Base-by-base conservation (phyloP, 2,329 filamentous ascomycete species). In the Purpureocillium lavendulum region DNA sequence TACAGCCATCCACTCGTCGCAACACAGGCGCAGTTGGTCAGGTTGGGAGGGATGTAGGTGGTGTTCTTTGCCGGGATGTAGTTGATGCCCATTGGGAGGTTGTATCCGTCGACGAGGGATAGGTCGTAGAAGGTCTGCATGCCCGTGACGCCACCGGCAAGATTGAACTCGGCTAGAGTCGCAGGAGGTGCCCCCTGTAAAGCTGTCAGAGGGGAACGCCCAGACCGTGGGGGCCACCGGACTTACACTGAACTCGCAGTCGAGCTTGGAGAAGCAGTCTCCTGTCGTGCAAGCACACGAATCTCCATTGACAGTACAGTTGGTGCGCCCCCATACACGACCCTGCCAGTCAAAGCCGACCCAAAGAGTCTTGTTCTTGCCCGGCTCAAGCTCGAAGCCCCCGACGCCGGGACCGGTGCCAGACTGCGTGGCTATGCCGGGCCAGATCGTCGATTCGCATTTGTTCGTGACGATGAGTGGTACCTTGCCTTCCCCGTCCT, bases 81-180 rank as follows among this genome's bases (percentile, higher is more conserved):
- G 40, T 71, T 67, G 54, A 78, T 75, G 24, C 76, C 81, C 45
- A 89, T 56, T 2, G 84, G 83, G 1, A 90, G 62, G 55, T 90
- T 90, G 70, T 90, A 90, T 36, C 86, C 86, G 55, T 92, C 86
- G 16, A 92, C 86, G 3, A 90, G 70, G 31, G 84, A 88, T 46
- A 92, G 85, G 58, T 92, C 86, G 62, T 89, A 90, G 58, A 87
- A 92, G 9, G 80, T 83, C 54, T 88, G 82, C 42, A 56, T 61
- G 36, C 66, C 65, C 16, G 69, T 66, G 33, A 71, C 63, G 24
- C 82, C 80, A 21, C 81, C 83, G 36, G 77, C 73, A 13, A 90
- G 71, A 40, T 82, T 87, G 61, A 92, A 89, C 55, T 94, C 87
- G 30, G 83, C 85, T 11, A 94, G 72, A 2, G 84, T 89, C 12